Conservation (phyloP, 164 flowering plant species). For the Liquidambar formosana region DNA sequence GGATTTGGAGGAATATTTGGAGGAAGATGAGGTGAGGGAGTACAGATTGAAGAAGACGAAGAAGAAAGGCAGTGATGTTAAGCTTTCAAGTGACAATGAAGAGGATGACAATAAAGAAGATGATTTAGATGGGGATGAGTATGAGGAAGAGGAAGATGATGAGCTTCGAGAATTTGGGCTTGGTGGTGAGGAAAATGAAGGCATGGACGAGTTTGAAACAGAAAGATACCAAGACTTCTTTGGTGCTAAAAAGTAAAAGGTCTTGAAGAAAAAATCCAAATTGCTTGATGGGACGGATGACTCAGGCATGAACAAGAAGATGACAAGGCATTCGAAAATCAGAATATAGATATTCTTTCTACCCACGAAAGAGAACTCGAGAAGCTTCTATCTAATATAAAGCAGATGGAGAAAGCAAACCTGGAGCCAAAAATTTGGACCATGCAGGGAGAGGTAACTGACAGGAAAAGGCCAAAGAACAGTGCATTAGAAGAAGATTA, state of each 20-base stretch:
- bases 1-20: slow-evolving; percentile 71
- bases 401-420: slow-evolving; percentile 79
- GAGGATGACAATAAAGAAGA: slow-evolving; percentile 43
- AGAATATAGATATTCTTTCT: slow-evolving; percentile 59
- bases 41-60: slow-evolving; percentile 43
- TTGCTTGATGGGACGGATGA: slow-evolving; percentile 38
- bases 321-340: slow-evolving; percentile 19
- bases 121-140: slow-evolving; percentile 26
- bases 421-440: slow-evolving; percentile 82
- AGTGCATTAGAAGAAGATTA: no score
- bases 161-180: slow-evolving; percentile 46
- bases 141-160: slow-evolving; percentile 25
- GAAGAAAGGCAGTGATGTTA: slow-evolving; percentile 12
- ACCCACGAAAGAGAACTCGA: slow-evolving; percentile 71
- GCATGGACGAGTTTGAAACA: slow-evolving; percentile 25
- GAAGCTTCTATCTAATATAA: slow-evolving; percentile 56
- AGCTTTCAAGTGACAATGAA: slow-evolving; percentile 17
- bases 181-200: slow-evolving; percentile 41
- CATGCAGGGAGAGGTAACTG: slow-evolving; percentile 97
- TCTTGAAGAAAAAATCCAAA: slow-evolving; percentile 33
- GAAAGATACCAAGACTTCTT: slow-evolving; percentile 84
- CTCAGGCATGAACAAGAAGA: slow-evolving; percentile 28
- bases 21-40: slow-evolving; percentile 67
- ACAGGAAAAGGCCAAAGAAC: no score
- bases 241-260: slow-evolving; percentile 45